Evolutionary conservation across 2,329 filamentous ascomycete genomes (phyloP), one percentile per base, ranked within the genome.

Genomic region (Plectosphaerella plurivora): DNA sequence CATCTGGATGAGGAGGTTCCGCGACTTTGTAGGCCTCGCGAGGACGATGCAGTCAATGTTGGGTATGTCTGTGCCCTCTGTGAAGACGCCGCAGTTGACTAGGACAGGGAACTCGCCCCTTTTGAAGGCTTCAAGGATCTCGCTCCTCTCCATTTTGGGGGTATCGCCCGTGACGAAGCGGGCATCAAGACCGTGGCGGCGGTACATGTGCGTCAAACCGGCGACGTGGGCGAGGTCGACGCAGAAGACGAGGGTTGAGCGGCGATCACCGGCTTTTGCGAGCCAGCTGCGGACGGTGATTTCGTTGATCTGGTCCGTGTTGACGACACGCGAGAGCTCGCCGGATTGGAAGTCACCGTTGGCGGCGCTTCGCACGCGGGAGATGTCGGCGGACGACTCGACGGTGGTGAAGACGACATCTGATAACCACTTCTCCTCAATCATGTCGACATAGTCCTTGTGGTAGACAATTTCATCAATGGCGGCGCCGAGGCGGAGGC

Each of bases 381-480:
- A 87, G 35, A 99, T 74, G 67, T 97, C 88, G 28, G 87, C 91
- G 15, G 86, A 85, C 0, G 91, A 90, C 57, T 87, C 79, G 20
- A 97, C 92, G 0, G 94, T 97, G 0, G 94, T 97, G 70, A 99
- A 97, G 4, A 93, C 74, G n/a, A 96, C 89, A 65, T 94, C 83
- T 0, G 91, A 87, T 12, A 99, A 79, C 91, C 92, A 97, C 42
- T 94, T 91, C 53, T 95, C 91, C 35, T 86, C 85, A 55, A 97
- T 83, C 80, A 84, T 84, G 56, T 83, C 79, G 50, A 84, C 70
- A 51, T 82, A 83, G 61, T 83, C 78, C 68, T 91, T 94, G 68
- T 97, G 93, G 62, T 96, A 97, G 47, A 97, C 93, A 55, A 97
- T 96, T 63, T 96, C 88, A 61, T 97, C 93, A 61, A 97, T 94